Evolutionary conservation across 108 stramenopile species (phyloP), one percentile per base, ranked within the genome.

Genomic region (Conticribra weissflogii): DNA sequence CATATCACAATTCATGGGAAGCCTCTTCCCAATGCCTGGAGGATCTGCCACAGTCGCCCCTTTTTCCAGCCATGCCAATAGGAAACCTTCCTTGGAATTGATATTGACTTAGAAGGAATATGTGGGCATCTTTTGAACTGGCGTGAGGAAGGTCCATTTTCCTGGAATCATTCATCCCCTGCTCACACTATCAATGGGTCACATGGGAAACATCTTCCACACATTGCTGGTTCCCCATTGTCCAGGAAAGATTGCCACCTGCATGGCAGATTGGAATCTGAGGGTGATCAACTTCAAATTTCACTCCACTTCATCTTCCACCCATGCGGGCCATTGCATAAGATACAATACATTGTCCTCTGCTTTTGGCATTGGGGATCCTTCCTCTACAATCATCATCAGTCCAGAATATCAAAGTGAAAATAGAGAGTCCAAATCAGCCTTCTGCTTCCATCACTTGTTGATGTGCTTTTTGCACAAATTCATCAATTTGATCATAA

Each of bases 401-500:
- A 78, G 78, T 51, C 87, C 83, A 30, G 81, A 87, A 44, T 79
- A 81, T 50, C 67, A 81, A 28, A 70, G 63, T 54, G 76, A 86
- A 29, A 54, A 56, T 27, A 54, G 28, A 25, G 74, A 70, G 17
- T 59, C 59, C 25, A 66, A 22, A 22, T 48, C 78, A 29, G 47
- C 59, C 12, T 70, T 78, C 27, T 21, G 66, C 15, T 57, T 76
- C 23, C 51, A 30, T 24, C 16, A 59, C 23, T 74, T 72, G 9
- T 59, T 68, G 7, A 87, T 94, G 88, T 90, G 87, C 69, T 94
- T 89, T 68, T 94, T 89, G 1, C 88, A 89, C 68, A 76, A 82
- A 41, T 82, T 91, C 47, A 44, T 94, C 24, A 81, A 75, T 60
- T 60, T 76, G 25, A 83, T 91, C 32, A 67, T 80, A 3, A 89